phyloP scores from a whole-genome alignment of 805 yeast species.

The Candida morakotiae region DNA sequence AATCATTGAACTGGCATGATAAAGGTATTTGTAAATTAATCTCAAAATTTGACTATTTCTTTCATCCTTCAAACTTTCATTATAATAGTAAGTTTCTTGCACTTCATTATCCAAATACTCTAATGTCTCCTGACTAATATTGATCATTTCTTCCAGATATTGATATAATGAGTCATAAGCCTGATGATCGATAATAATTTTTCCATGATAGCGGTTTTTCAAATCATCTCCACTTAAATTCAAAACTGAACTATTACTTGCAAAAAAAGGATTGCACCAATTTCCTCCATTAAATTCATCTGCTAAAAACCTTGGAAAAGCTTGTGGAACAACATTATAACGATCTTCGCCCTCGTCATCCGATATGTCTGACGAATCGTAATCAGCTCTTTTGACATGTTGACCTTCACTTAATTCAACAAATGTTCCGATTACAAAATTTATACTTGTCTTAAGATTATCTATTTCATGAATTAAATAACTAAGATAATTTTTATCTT shows the following conservation, averaged over 20 bases:
- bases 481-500: slow-evolving; percentile 20
- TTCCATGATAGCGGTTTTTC: slow-evolving; percentile 38
- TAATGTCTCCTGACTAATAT: slow-evolving; percentile 39
- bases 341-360: slow-evolving; percentile 34
- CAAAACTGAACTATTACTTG: slow-evolving; percentile 30
- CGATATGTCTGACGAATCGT: slow-evolving; percentile 35
- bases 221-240: slow-evolving; percentile 42
- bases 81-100: slow-evolving; percentile 36
- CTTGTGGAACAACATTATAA: slow-evolving; percentile 50
- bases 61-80: slow-evolving; percentile 28
- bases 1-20: slow-evolving; percentile 44
- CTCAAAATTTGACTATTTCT: slow-evolving; percentile 53
- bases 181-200: slow-evolving; percentile 47
- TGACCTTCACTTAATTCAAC: slow-evolving; percentile 30
- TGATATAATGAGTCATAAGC: slow-evolving; percentile 36
- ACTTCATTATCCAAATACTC: slow-evolving; percentile 32
- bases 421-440: slow-evolving; percentile 25
- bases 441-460: slow-evolving; percentile 28
- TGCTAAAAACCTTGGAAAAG: slow-evolving; percentile 64
- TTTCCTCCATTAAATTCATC: slow-evolving; percentile 75
- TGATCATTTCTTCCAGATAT: slow-evolving; percentile 34
- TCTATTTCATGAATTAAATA: slow-evolving; percentile 39
- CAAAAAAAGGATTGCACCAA: slow-evolving; percentile 67
- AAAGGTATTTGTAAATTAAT: slow-evolving; percentile 49
- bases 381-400: slow-evolving; percentile 27